Base-by-base conservation (phyloP, 2,329 filamentous ascomycete species). In the Colletotrichum tofieldiae region DNA sequence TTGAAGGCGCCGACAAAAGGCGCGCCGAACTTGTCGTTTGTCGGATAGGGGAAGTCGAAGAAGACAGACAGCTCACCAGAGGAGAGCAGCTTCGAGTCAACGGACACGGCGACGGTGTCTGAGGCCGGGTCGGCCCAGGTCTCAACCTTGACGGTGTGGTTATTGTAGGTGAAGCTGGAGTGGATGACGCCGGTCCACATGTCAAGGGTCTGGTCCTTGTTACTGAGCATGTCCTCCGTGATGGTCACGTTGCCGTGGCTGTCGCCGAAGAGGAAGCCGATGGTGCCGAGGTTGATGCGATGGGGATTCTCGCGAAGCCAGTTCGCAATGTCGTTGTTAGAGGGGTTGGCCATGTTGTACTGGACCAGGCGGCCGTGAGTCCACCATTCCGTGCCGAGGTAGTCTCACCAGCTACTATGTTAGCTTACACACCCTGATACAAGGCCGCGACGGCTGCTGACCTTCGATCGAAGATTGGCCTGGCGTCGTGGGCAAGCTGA, bases 1-100 rank as follows among this genome's bases (percentile, higher is more conserved):
- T 88, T 86, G 78, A 85, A 88, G 5, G 86, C 77, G 1, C 87
- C 87, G 1, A 89, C 86, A 72, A 86, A 89, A 1, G 87, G 87
- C 2, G 86, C 86, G 47, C 89, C 86, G 67, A 89, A 89, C 74
- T 89, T 88, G 74, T 86, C 85, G 35, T 78, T 77, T 20, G 82
- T 85, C 26, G 86, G 81, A 65, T 86, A 85, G 3, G 88, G 87
- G 66, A 87, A 89, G 65, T 89, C 86, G 66, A 89, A 83, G 74
- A 87, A 88, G 7, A 89, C 76, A 0, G 84, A 83, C 9, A 89
- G 75, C 5, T 76, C 74, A 0, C 81, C 82, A 1, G 74, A 73
- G 5, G 75, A 76, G 9, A 89, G 73, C 3, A 87, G 77, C 0
- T 79, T 75, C 0, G 86, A 88, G 16, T 81, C 77, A 14, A 88